Conservation (phyloP, 306 rosid genomes). For the Alnus rubra region DNA sequence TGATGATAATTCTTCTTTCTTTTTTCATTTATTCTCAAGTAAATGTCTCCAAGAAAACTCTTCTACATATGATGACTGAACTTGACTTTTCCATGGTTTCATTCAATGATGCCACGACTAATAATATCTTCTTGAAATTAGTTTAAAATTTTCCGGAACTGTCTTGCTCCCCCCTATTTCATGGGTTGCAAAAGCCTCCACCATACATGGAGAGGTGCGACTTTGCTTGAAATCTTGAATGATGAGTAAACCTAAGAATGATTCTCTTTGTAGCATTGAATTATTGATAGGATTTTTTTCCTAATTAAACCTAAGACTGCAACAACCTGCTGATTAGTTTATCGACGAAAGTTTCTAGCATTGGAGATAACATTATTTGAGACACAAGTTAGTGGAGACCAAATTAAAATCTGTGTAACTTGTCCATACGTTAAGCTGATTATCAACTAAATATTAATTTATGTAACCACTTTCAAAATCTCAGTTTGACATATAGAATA, state of each 20-base stretch:
- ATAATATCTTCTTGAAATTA: too few species aligned
- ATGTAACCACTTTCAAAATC: not conserved
- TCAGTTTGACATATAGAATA: not conserved
- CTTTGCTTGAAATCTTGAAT: not conserved
- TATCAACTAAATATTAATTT: not conserved
- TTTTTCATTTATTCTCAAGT: not conserved
- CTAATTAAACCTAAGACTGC: not conserved
- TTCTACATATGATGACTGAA: not conserved
- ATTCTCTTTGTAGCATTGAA: not conserved
- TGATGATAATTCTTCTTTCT: not conserved
- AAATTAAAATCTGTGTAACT: not conserved
- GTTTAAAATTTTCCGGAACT: too few species aligned
- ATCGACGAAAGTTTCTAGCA: not conserved
- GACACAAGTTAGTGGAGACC: not conserved
- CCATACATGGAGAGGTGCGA: not conserved
- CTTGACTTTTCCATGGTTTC: not conserved
- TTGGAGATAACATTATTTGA: not conserved
- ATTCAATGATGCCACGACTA: not conserved
- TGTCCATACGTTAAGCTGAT: not conserved
- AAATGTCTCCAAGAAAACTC: not conserved
- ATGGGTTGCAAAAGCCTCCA: not conserved
- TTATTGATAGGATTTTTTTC: not conserved
- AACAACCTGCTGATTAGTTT: not conserved
- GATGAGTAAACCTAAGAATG: not conserved
- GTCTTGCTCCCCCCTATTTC: too few species aligned